Conservation (phyloP, 2,329 filamentous ascomycete species). For the Rhexocercosporidium sp. region DNA sequence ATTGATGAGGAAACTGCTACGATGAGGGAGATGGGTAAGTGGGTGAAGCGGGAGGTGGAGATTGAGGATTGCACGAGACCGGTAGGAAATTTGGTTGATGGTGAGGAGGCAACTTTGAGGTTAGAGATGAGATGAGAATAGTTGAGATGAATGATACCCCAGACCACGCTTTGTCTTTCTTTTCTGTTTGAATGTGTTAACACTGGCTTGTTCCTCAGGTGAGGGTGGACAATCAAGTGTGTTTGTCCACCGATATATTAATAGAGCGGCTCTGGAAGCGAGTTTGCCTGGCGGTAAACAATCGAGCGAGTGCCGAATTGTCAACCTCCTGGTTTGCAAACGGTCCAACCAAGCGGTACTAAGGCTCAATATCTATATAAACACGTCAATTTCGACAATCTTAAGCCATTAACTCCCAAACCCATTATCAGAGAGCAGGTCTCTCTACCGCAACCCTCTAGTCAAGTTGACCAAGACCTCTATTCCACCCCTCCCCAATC, state of each 20-base stretch:
- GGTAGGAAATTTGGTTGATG: constrained; percentile 84
- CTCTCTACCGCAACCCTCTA: neutral
- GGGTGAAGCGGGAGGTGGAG: constrained; percentile 80
- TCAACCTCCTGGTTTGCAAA: neutral
- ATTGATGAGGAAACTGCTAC: constrained; percentile 27
- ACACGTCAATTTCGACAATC: neutral
- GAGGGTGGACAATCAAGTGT: neutral
- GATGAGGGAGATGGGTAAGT: constrained; percentile 55
- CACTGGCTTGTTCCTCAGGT: neutral
- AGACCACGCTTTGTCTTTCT: neutral
- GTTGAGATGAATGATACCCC: constrained; percentile 29
- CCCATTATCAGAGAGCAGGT: neutral
- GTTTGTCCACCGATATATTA: neutral
- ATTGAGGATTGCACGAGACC: constrained; percentile 79
- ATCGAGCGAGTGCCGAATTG: neutral
- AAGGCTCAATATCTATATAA: neutral
- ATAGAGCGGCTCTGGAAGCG: constrained; percentile 2
- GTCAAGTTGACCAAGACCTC: neutral
- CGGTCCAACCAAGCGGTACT: neutral
- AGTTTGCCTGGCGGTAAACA: constrained; percentile 4
- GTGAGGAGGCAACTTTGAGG: constrained; percentile 70
- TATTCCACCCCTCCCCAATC: neutral
- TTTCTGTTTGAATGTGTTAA: constrained; percentile 1
- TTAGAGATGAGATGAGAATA: constrained; percentile 63
- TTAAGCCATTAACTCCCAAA: neutral